Evolutionary conservation across 495 filamentous ascomycete genomes (phyloP).

Genomic region (Penicillium coffeae): DNA sequence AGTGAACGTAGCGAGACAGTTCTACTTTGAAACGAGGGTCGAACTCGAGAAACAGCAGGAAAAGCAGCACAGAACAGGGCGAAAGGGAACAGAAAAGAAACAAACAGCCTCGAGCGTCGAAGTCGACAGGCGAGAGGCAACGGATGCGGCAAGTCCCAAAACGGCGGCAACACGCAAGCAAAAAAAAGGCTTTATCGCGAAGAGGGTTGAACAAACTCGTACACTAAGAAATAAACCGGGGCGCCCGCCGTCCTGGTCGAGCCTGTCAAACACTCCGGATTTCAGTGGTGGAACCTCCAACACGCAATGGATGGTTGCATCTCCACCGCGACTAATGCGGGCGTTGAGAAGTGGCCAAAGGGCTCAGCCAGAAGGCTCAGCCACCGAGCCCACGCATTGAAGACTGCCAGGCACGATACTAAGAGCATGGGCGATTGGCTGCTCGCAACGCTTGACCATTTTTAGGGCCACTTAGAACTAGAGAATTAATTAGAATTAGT

Average conservation of each 20-base stretch:
- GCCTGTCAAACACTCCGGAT: background rate
- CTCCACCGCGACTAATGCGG: background rate
- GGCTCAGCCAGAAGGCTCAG: background rate
- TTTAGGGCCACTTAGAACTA: no score
- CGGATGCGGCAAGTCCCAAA: slow-evolving; percentile 1
- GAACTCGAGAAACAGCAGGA: background rate
- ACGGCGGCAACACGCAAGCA: background rate
- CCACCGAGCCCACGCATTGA: background rate
- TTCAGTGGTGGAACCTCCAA: background rate
- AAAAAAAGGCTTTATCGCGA: no score
- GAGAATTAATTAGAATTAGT: no score
- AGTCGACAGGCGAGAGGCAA: background rate
- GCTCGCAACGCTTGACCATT: no score
- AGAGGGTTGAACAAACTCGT: background rate
- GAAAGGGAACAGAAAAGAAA: background rate
- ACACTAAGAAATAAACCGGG: background rate
- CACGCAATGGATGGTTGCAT: slow-evolving; percentile 3
- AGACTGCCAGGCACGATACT: no score
- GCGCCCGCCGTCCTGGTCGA: background rate
- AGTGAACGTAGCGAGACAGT: background rate
- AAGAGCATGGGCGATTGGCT: no score
- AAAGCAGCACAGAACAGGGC: background rate
- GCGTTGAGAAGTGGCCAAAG: background rate
- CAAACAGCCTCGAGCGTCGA: background rate
- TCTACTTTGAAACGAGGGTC: background rate